Evolutionary conservation across 495 filamentous ascomycete genomes (phyloP).

Genomic region (Penicillium crystallinum): DNA sequence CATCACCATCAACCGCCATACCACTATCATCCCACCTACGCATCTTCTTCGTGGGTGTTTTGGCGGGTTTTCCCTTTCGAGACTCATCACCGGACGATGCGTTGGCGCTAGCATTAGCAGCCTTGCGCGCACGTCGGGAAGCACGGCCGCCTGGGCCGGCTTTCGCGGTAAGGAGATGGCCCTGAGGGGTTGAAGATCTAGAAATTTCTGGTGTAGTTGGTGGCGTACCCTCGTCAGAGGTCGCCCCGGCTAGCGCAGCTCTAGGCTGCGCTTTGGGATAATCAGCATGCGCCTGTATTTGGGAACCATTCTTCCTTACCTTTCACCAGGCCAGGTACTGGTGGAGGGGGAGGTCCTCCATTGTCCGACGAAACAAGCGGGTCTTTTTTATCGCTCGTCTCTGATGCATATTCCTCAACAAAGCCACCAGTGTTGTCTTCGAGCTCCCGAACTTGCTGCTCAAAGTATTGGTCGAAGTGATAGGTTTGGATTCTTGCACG

Average conservation of each 20-base stretch:
- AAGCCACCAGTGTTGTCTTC: conserved; percentile 52
- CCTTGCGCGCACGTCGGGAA: conserved; percentile 79
- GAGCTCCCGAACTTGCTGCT: conserved; percentile 82
- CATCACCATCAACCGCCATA: conserved; percentile 79
- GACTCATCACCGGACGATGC: conserved; percentile 81
- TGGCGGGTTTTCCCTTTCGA: conserved; percentile 53
- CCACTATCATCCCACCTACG: conserved; percentile 91
- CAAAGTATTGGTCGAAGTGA: conserved; percentile 87
- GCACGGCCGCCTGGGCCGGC: conserved; percentile 63
- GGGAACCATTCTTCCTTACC: conserved; percentile 27
- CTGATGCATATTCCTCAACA: conserved; percentile 25
- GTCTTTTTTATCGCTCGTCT: conserved; percentile 38
- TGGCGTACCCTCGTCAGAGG: conserved; percentile 54
- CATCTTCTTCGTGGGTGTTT: conserved; percentile 66
- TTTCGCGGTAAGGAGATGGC: conserved; percentile 67
- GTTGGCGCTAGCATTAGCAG: conserved; percentile 57
- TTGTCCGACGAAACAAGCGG: conserved; percentile 43
- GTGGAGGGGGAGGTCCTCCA: conserved; percentile 50
- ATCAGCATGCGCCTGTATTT: conserved; percentile 27
- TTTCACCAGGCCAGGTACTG: conserved; percentile 51
- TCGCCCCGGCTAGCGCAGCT: conserved; percentile 42
- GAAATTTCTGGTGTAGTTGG: conserved; percentile 70
- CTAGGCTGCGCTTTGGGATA: conserved; percentile 38
- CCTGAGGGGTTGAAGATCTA: conserved; percentile 67
- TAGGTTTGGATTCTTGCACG: conserved; percentile 71